phyloP scores from a whole-genome alignment of 2,329 filamentous ascomycete genomes.

The Ilyonectria robusta region DNA sequence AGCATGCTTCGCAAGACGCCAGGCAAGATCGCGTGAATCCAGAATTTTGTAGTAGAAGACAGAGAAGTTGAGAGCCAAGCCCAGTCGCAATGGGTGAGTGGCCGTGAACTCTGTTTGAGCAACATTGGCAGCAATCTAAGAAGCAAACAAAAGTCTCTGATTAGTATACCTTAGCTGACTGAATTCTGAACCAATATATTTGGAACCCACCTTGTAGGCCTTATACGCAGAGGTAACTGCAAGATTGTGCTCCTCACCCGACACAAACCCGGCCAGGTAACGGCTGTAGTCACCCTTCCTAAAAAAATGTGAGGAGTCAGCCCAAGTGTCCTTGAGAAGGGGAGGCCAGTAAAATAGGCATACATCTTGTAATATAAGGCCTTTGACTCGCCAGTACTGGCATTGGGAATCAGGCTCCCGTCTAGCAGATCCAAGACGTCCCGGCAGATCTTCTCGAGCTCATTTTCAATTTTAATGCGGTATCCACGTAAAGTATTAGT shows the following conservation, averaged over 20 bases:
- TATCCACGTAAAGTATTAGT: conserved; percentile 94
- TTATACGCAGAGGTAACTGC: conserved; percentile 89
- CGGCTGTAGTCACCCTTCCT: conserved; percentile 99
- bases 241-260: conserved; percentile 91
- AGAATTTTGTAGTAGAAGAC: conserved; percentile 99
- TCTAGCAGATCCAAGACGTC: conserved; percentile 96
- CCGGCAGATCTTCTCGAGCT: conserved; percentile 98
- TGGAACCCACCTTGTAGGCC: conserved; percentile 69
- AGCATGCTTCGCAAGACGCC: conserved; percentile 98
- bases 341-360: conserved; percentile 55
- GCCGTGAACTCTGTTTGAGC: conserved; percentile 89
- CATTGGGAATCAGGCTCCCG: conserved; percentile 93
- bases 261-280: conserved; percentile 93
- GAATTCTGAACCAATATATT: conserved; percentile 75
- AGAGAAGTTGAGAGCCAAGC: conserved; percentile 98
- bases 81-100: conserved; percentile 97
- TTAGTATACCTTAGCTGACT: conserved; percentile 31
- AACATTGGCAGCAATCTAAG: conserved; percentile 93
- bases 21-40: conserved; percentile 96
- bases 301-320: conserved; percentile 36
- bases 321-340: conserved; percentile 14
- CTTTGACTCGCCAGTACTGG: conserved; percentile 97
- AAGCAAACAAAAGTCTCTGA: conserved; percentile 7
- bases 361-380: conserved; percentile 99
- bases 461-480: conserved; percentile 96